phyloP scores from a whole-genome alignment of 495 filamentous ascomycete genomes.

The Podospora pseudopauciseta region DNA sequence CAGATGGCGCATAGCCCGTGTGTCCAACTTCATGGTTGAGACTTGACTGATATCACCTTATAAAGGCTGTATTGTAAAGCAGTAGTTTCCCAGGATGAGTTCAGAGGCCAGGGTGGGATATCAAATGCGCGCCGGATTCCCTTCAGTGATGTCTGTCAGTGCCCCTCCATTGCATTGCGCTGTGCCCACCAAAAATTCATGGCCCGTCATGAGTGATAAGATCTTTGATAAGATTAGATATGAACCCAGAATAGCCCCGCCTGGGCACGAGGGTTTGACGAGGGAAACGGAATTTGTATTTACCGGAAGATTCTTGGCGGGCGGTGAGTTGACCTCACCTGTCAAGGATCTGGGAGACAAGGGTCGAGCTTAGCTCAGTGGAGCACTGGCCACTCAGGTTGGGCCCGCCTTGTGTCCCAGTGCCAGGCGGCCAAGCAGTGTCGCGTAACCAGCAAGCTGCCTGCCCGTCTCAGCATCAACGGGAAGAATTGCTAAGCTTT shows the following conservation, averaged over 20 bases:
- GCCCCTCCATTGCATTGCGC: conserved; percentile 10
- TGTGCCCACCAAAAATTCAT: conserved; percentile 26
- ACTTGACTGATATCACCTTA: background rate
- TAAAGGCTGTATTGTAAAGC: background rate
- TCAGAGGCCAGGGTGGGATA: background rate
- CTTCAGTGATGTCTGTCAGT: conserved; percentile 20
- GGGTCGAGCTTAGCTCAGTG: conserved; percentile 8
- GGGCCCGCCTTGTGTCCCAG: conserved; percentile 21
- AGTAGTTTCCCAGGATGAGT: background rate
- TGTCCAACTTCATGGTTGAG: conserved; percentile 83
- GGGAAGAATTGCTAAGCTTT: conserved; percentile 27
- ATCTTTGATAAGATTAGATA: conserved; percentile 9
- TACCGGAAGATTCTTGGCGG: background rate
- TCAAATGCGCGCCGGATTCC: conserved; percentile 19
- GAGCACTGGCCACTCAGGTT: conserved; percentile 26
- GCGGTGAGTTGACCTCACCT: background rate
- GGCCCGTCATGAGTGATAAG: conserved; percentile 18
- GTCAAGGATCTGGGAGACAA: conserved; percentile 5
- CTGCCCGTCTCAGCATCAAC: conserved; percentile 19
- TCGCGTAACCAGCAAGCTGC: conserved; percentile 40
- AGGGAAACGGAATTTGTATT: conserved; percentile 7
- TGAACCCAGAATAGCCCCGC: background rate
- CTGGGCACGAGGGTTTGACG: background rate
- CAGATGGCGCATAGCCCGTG: conserved; percentile 86
- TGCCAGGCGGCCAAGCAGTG: conserved; percentile 38